These are phyloP conservation scores for Akanthomyces muscarius DNA, from an alignment of 2,329 filamentous ascomycete species.

Conservation along the genomic window DNA sequence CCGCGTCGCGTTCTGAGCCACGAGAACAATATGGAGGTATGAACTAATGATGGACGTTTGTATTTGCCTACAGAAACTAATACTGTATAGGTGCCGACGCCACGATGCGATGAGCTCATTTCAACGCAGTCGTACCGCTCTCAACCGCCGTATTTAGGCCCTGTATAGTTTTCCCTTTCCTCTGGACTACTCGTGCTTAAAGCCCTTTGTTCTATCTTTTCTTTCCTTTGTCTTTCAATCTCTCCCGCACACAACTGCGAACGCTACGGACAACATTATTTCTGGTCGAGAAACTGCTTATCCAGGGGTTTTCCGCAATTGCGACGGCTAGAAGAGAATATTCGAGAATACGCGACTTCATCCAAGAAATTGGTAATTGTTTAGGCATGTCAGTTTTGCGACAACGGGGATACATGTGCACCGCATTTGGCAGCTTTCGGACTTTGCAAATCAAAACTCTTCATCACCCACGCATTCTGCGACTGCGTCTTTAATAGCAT, in stretches of 20 bases:
- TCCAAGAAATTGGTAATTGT: conserved; percentile 31
- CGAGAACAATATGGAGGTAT: conserved; percentile 44
- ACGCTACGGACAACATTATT: conserved; percentile 16
- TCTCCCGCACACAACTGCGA: background rate
- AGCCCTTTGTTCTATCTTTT: conserved; percentile 22
- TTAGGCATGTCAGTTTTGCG: conserved; percentile 35
- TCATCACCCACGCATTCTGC: conserved; percentile 36
- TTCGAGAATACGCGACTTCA: conserved; percentile 31
- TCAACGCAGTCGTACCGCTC: conserved; percentile 1
- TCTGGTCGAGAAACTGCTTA: conserved; percentile 30
- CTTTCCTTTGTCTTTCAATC: conserved; percentile 23
- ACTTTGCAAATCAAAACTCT: conserved; percentile 38
- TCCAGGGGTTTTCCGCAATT: conserved; percentile 36
- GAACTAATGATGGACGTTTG: conserved; percentile 21
- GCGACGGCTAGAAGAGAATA: conserved; percentile 32
- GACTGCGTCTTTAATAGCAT: conserved; percentile 35
- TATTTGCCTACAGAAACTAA: conserved; percentile 24
- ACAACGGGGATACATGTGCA: conserved; percentile 35
- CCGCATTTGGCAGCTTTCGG: conserved; percentile 38
- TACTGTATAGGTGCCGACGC: conserved; percentile 29
- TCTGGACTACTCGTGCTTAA: conserved; percentile 8
- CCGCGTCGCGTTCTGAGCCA: conserved; percentile 39
- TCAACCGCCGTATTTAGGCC: conserved; percentile 6
- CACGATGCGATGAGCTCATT: conserved; percentile 24
- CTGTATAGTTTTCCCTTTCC: conserved; percentile 14